Evolutionary conservation across 352 stramenopile species (phyloP), one percentile per base, ranked within the genome.

Genomic region (Pythium aquatile): DNA sequence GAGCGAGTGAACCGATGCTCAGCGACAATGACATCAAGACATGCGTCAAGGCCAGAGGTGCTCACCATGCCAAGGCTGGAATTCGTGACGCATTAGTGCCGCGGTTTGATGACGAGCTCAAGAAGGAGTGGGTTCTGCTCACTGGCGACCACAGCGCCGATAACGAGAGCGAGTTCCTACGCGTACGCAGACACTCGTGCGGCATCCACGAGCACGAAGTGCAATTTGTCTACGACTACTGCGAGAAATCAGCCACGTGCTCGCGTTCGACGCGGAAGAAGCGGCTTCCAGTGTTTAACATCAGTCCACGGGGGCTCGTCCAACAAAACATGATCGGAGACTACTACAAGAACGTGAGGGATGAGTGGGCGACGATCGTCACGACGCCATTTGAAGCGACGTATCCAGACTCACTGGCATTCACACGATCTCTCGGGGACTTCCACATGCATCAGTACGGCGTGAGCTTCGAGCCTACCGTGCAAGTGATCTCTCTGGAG

Each of bases 291-390:
- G 70, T 91, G 10, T 88, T 88, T 57, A 65, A 72, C 14, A 60
- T 77, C 30, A 61, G 47, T 5, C 68, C 42, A 42, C 60, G 68
- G 11, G 76, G 79, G 8, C 67, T 83, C 5, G n/a, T 90, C 13
- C 57, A 60, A 8, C 73, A 64, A 16, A 81, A 82, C 26, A 46
- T 48, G 24, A 61, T 70, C 24, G 85, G 86, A 42, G 77, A 84
- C 52, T 97, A 97, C 70, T 93, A 82, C 68, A 97, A 96, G 72
- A 97, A 96, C 67, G 87, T 97, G n/a, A 79, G 90, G 33, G 81
- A 96, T n/a, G 88, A 97, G 67, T 97, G 88, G 88, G 90, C 88
- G 1, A 93, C 84, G 17, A 76, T 97, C 5, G 85, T 96, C 26
- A 77, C 79, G 6, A 93, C 88, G 6, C 88, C 90, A 1, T 54